Conservation (phyloP, 1,139 yeast genomes). For the Meyerozyma sp. region DNA sequence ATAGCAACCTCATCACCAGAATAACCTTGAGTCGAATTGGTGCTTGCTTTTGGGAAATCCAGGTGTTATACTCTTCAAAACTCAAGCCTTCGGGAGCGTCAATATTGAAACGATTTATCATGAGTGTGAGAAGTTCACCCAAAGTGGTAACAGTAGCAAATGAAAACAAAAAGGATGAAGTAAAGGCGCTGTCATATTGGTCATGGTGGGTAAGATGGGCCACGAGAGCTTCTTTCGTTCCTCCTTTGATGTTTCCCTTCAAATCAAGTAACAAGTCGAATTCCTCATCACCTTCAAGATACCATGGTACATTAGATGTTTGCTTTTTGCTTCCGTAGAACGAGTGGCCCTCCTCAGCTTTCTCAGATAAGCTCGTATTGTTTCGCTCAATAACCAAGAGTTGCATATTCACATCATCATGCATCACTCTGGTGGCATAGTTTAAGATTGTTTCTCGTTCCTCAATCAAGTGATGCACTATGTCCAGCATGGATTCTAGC, state of each 20-base stretch:
- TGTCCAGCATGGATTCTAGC: constrained; percentile 36
- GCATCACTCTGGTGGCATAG: constrained; percentile 74
- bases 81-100: constrained; percentile 87
- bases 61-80: constrained; percentile 72
- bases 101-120: constrained; percentile 63
- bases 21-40: constrained; percentile 69
- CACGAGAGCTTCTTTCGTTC: constrained; percentile 74
- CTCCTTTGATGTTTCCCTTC: constrained; percentile 77
- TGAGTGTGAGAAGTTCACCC: constrained; percentile 53
- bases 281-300: constrained; percentile 72
- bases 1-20: constrained; percentile 63
- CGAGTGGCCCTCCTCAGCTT: constrained; percentile 32
- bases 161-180: constrained; percentile 65
- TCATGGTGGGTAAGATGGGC: constrained; percentile 83
- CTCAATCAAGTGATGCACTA: constrained; percentile 56
- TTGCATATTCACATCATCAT: constrained; percentile 62
- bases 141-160: constrained; percentile 76
- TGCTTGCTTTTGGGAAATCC: constrained; percentile 69
- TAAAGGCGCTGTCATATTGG: constrained; percentile 61
- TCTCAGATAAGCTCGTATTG: constrained; percentile 43
- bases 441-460: constrained; percentile 67
- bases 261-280: constrained; percentile 66
- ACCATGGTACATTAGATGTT: constrained; percentile 64
- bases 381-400: constrained; percentile 57
- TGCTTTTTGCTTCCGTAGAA: constrained; percentile 31